Evolutionary conservation across 2,329 filamentous ascomycete species (phyloP), one percentile per base, ranked within the genome.

Genomic region (Apiospora hydei): DNA sequence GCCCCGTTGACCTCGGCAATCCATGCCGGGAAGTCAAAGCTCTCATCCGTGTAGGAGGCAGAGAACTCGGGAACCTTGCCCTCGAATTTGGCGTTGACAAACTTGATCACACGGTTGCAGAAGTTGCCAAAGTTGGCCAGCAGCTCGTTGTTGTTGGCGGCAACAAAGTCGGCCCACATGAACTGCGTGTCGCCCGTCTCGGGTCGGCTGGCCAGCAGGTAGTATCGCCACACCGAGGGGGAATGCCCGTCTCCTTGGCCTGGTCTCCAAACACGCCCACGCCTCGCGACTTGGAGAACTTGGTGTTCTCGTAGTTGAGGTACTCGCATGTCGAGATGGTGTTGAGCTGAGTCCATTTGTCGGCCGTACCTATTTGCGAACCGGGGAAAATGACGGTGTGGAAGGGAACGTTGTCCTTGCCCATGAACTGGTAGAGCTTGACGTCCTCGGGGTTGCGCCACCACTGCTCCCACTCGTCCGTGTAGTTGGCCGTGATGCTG

Each of bases 151-250:
- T 95, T 95, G 84, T 94, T 94, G 72, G 87, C 87, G 16, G 89
- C 87, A 73, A 94, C 91, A 82, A 94, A 94, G 67, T 89, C 86
- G 68, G 73, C 87, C 92, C 92, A 94, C 77, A 93, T 89, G 80
- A 94, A 94, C 78, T 94, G 91, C 3, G 90, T 90, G 77, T 94
- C 93, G 44, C 90, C 88, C 24, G 90, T 92, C 80, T 95, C 93
- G 0, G 93, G 93, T 74, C 93, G 86, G 79, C 91, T 90, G 67
- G 91, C 89, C 66, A 94, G 86, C 18, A 94, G 87, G 82, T 93
- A 95, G 81, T 93, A 95, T 75, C 93, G 86, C 92, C 92, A 95
- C 18, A 94, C 91, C 73, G 93, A 91, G 92, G 84, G 10, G 90
- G 85, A 16, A 94, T 87, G 8, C 92, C 92, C 14, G 91, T 94